These are phyloP conservation scores for Zymoseptoria brevis DNA, from an alignment of 2,329 filamentous ascomycete species.

Conservation along the genomic window DNA sequence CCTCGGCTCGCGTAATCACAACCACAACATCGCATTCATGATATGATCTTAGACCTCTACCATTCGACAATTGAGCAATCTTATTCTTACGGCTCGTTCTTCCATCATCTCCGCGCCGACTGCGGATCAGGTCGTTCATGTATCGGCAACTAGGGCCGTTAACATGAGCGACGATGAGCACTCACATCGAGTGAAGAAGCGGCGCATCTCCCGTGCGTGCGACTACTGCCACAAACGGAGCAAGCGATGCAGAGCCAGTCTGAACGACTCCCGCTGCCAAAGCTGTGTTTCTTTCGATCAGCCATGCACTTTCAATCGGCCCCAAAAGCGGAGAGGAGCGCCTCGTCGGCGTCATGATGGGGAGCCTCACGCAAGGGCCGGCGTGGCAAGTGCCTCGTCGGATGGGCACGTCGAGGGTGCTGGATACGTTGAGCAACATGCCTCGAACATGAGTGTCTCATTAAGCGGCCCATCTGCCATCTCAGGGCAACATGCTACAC, in stretches of 20 bases:
- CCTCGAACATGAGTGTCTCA: too few relatives aligned
- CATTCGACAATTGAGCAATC: too few relatives aligned
- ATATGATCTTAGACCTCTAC: too few relatives aligned
- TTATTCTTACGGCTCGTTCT: too few relatives aligned
- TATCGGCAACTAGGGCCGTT: background rate
- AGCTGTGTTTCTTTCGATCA: conserved; percentile 41
- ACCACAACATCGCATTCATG: too few relatives aligned
- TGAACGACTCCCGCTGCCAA: conserved; percentile 32
- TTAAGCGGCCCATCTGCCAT: background rate
- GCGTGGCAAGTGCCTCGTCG: background rate
- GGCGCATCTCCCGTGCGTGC: conserved; percentile 5
- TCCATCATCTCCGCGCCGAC: too few relatives aligned
- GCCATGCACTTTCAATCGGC: conserved; percentile 37
- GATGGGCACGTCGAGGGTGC: background rate
- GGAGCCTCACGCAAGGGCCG: background rate
- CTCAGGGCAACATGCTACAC: background rate
- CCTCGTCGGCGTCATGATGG: background rate
- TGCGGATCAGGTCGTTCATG: background rate
- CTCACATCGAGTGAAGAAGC: background rate
- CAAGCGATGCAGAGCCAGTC: conserved; percentile 7
- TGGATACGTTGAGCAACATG: too few relatives aligned
- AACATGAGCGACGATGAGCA: background rate
- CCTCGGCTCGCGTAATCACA: too few relatives aligned
- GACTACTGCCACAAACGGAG: conserved; percentile 6
- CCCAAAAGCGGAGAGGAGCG: conserved; percentile 11